Evolutionary conservation across 192 early-diverging fungal species (phyloP), one percentile per base, ranked within the genome.

Genomic region (Umbelopsis ramanniana): DNA sequence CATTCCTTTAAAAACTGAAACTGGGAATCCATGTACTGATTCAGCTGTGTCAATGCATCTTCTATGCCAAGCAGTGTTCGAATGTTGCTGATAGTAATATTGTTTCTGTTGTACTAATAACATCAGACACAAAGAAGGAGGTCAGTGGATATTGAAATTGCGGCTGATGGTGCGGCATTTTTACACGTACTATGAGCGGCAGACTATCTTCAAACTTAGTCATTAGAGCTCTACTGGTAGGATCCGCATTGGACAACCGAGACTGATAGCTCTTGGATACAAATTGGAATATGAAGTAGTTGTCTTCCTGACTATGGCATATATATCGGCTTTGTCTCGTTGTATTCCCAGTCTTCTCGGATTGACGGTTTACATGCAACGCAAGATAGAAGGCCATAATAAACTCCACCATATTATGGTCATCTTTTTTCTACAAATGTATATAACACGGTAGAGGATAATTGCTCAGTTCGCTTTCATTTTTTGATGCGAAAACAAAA

Each of bases 1-100:
- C 57, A 63, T 33, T 63, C 57, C 57, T 35, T 63, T 3, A 37
- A 37, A 17, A 63, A 63, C 15, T 63, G 57, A 63, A 63, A 63
- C 15, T 63, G 57, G 8, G 57, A 29, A 35, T 29, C 26, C 26
- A 63, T 12, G 57, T 63, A 63, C 12, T 63, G 57, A 15, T 19
- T 63, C 15, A 63, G 5, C n/a, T 63, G 10, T 26, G 57, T 33
- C 8, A 63, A 12, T 0, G 57, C 17, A 63, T 63, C 57, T 19
- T 63, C 57, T 6, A 63, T 29, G 2, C 33, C 33, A 15, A 63
- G 57, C 5, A 63, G 57, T 17, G 33, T 37, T 14, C 57, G 26
- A 37, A 63, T 37, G 33, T 37, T 63, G 11, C 33, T 63, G 19
- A 63, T n/a, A 37, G 57, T 63, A 35, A n/a, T 19, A 37, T 63